Conservation (phyloP, 202 grass and related monocot genomes). For the Tripidium arundinaceum region DNA sequence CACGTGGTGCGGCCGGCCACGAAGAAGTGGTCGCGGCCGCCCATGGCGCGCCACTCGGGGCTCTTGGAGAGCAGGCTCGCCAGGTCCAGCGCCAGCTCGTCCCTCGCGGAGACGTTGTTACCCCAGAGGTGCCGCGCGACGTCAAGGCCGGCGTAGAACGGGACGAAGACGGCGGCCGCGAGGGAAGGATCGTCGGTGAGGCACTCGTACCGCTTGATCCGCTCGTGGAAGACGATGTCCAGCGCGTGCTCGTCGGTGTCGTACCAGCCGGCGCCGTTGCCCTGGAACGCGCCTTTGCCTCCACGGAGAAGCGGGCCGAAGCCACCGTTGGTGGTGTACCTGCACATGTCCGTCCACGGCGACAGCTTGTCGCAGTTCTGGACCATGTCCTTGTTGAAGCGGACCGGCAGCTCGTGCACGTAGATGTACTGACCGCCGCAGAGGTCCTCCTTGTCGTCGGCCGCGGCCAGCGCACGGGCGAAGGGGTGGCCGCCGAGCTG, state of each 20-base stretch:
- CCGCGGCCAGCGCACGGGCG: not conserved
- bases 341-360: slow-evolving; percentile 56
- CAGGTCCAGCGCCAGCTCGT: slow-evolving; percentile 53
- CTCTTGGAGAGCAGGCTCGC: slow-evolving; percentile 33
- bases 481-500: not conserved
- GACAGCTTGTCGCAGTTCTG: slow-evolving; percentile 44
- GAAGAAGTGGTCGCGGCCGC: slow-evolving; percentile 72
- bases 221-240: slow-evolving; percentile 66
- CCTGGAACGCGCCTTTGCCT: slow-evolving; percentile 39
- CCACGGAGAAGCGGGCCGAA: slow-evolving; percentile 44
- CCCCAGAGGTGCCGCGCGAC: slow-evolving; percentile 64
- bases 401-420: slow-evolving; percentile 49
- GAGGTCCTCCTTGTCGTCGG: slow-evolving; percentile 24
- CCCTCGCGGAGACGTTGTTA: slow-evolving; percentile 33
- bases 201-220: slow-evolving; percentile 66
- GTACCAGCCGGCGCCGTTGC: slow-evolving; percentile 53
- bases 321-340: slow-evolving; percentile 51
- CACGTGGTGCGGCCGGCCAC: slow-evolving; percentile 64
- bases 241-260: slow-evolving; percentile 44
- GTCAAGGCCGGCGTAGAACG: slow-evolving; percentile 73
- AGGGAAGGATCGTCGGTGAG: slow-evolving; percentile 53
- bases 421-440: slow-evolving; percentile 67
- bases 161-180: slow-evolving; percentile 57
- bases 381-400: slow-evolving; percentile 68
- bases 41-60: slow-evolving; percentile 61